Percentiles rank a stretch among this genome's conserved stretches.
phyloP scores from a whole-genome alignment of 306 rosid species.

The Sophora flavescens region DNA sequence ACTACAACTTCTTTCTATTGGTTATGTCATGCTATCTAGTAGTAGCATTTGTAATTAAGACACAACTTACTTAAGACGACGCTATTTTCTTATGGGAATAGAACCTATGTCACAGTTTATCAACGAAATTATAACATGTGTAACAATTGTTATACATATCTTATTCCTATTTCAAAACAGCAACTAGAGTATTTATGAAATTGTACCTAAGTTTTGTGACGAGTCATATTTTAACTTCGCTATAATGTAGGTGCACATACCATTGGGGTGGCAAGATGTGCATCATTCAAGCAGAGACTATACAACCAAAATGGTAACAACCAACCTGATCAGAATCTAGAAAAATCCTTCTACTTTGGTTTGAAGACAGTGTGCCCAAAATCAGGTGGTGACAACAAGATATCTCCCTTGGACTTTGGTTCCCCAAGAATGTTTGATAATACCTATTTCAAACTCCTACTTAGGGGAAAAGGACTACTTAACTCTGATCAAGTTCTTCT shows the following conservation, averaged over 20 bases:
- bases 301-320: constrained; percentile 88
- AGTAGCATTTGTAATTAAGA: no score
- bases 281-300: constrained; percentile 81
- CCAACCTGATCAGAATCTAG: constrained; percentile 74
- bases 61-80: no score
- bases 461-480: constrained; percentile 76
- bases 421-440: constrained; percentile 80
- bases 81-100: no score
- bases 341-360: constrained; percentile 64
- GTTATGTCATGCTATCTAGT: not conserved
- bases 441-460: constrained; percentile 70
- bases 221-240: not conserved
- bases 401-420: constrained; percentile 76
- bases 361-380: constrained; percentile 77
- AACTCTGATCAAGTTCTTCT: constrained; percentile 82
- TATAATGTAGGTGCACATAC: constrained; percentile 74
- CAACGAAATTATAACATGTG: no score
- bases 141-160: no score
- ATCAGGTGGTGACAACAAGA: constrained; percentile 73
- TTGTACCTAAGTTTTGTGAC: no score
- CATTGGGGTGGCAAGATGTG: constrained; percentile 83
- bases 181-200: no score
- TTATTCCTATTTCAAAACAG: no score
- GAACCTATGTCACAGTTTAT: no score
- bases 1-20: not conserved